Evolutionary conservation across 257 asterid species (phyloP).

Genomic region (Jacaranda mimosifolia): DNA sequence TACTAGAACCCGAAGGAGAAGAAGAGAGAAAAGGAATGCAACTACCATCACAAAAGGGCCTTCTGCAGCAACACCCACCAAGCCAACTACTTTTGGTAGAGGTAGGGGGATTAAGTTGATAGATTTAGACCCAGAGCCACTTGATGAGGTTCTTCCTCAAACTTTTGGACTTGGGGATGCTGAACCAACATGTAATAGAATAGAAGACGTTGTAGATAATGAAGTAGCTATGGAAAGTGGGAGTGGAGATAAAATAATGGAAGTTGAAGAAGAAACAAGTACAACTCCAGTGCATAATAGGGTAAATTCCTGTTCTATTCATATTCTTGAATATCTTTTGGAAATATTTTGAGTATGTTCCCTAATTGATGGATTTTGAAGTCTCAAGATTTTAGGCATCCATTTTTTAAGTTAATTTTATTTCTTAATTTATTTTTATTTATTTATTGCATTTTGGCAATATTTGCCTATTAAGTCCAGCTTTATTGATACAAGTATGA

Average conservation of each 20-base stretch:
- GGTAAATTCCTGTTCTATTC: slow-evolving; percentile 55
- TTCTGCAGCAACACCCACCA: slow-evolving; percentile 74
- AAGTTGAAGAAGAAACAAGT: slow-evolving; percentile 87
- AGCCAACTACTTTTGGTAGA: slow-evolving; percentile 85
- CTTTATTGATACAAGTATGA: slow-evolving; percentile 72
- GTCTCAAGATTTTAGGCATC: neutral
- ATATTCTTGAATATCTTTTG: slow-evolving; percentile 6
- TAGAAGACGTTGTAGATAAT: slow-evolving; percentile 75
- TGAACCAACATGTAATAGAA: slow-evolving; percentile 70
- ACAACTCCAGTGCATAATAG: slow-evolving; percentile 95
- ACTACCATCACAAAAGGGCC: slow-evolving; percentile 87
- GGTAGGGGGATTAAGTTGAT: slow-evolving; percentile 90
- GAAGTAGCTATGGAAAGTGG: slow-evolving; percentile 93
- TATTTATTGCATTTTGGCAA: slow-evolving; percentile 1
- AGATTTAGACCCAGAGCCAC: slow-evolving; percentile 86
- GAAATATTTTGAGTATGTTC: neutral
- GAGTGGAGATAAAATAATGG: slow-evolving; percentile 84
- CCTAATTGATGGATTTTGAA: slow-evolving; percentile 20
- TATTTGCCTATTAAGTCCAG: neutral
- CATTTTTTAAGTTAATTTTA: neutral
- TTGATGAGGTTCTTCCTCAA: slow-evolving; percentile 72
- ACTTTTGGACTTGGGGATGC: slow-evolving; percentile 71
- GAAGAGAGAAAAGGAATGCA: slow-evolving; percentile 96
- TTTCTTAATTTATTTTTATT: neutral
- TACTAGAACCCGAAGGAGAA: slow-evolving; percentile 85